These are phyloP conservation scores for Sugiyamaella americana DNA, from an alignment of 805 yeast genomes.

Conservation along the genomic window DNA sequence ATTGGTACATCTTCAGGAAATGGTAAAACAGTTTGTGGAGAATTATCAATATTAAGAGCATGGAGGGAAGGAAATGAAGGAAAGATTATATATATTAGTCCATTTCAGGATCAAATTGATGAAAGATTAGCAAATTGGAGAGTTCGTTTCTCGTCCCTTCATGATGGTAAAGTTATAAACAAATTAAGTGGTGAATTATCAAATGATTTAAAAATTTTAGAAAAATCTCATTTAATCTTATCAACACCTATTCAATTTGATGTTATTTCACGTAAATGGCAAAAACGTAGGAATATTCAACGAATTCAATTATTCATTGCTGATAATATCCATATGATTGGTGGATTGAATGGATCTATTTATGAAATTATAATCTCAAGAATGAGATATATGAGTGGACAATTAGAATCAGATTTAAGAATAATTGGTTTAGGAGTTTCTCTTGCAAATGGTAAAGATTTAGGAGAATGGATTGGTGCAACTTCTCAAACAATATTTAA, in stretches of 20 bases:
- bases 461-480: conserved; percentile 85
- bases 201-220: conserved; percentile 50
- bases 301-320: conserved; percentile 60
- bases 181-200: conserved; percentile 54
- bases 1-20: conserved; percentile 70
- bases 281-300: conserved; percentile 61
- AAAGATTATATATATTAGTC: conserved; percentile 65
- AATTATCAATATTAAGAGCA: conserved; percentile 62
- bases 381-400: conserved; percentile 61
- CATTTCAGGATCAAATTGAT: conserved; percentile 54
- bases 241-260: conserved; percentile 81
- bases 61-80: conserved; percentile 63
- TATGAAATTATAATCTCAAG: conserved; percentile 72
- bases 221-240: conserved; percentile 58
- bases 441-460: conserved; percentile 65
- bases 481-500: conserved; percentile 55
- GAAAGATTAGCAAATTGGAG: conserved; percentile 45
- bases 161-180: conserved; percentile 52
- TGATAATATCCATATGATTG: conserved; percentile 67
- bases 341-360: conserved; percentile 50
- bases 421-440: conserved; percentile 67
- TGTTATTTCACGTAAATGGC: conserved; percentile 71
- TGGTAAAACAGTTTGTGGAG: conserved; percentile 69
- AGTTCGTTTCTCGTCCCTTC: conserved; percentile 27
- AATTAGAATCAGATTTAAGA: conserved; percentile 51